Conservation (phyloP, 768 basidiomycete genomes). For the Boletus coccyginus region DNA sequence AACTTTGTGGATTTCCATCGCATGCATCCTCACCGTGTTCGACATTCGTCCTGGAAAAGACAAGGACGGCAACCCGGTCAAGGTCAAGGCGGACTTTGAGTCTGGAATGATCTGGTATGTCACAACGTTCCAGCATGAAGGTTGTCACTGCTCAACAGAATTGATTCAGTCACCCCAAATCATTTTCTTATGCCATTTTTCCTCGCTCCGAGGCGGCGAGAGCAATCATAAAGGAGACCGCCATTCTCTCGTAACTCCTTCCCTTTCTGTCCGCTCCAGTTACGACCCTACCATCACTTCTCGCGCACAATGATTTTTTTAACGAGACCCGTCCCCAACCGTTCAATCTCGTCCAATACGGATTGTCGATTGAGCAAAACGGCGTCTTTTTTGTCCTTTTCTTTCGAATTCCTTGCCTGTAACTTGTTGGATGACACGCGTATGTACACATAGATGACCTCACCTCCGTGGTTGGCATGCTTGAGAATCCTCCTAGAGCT, state of each 20-base stretch:
- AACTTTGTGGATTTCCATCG: conserved; percentile 35
- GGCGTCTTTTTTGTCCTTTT: conserved; percentile 51
- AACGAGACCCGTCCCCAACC: conserved; percentile 71
- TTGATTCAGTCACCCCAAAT: conserved; percentile 28
- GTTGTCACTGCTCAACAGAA: not conserved
- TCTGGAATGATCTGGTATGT: conserved; percentile 33
- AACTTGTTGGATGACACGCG: not conserved
- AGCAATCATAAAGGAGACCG: conserved; percentile 29
- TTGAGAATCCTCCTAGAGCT: conserved; percentile 80
- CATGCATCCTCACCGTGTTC: conserved; percentile 29
- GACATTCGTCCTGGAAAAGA: conserved; percentile 24
- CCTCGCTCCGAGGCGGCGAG: conserved; percentile 30
- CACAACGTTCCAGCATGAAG: not conserved
- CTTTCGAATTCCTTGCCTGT: conserved; percentile 31
- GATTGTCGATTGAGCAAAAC: conserved; percentile 67
- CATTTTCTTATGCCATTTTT: conserved; percentile 29
- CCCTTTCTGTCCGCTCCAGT: not conserved
- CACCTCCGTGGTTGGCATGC: conserved; percentile 47
- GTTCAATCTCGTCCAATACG: conserved; percentile 70
- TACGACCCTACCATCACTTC: not conserved
- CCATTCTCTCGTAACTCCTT: conserved; percentile 16
- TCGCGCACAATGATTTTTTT: conserved; percentile 37
- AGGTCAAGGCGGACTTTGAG: conserved; percentile 23
- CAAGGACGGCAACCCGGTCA: conserved; percentile 13
- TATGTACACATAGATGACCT: conserved; percentile 1